Evolutionary conservation across 2,329 filamentous ascomycete genomes (phyloP).

Genomic region (Fusarium bactridioides): DNA sequence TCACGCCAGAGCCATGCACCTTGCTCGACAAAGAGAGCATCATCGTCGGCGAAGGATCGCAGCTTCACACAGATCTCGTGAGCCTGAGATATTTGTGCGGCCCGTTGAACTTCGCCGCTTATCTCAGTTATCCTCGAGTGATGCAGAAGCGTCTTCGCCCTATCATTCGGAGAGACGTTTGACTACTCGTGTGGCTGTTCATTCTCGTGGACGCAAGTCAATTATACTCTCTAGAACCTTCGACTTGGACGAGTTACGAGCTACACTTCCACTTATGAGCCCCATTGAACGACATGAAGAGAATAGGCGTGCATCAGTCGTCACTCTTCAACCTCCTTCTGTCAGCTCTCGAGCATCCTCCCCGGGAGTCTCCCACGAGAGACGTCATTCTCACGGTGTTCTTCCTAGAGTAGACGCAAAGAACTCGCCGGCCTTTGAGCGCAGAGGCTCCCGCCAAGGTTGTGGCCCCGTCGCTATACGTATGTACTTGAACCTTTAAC

Average conservation of each 20-base stretch:
- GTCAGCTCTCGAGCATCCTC: constrained; percentile 9
- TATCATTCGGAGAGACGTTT: constrained; percentile 29
- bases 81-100: constrained; percentile 39
- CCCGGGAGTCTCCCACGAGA: not conserved
- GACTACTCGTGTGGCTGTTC: constrained; percentile 42
- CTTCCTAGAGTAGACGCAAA: not conserved
- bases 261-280: constrained; percentile 52
- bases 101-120: constrained; percentile 38
- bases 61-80: constrained; percentile 18
- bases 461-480: constrained; percentile 33
- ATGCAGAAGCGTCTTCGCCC: constrained; percentile 19
- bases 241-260: constrained; percentile 56
- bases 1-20: constrained; percentile 33
- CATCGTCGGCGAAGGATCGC: constrained; percentile 33
- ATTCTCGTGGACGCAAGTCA: constrained; percentile 50
- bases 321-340: constrained; percentile 9
- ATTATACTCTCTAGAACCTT: constrained; percentile 61
- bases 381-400: constrained; percentile 26
- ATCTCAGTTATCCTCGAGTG: constrained; percentile 15
- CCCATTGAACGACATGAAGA: constrained; percentile 11
- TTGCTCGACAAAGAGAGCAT: constrained; percentile 35
- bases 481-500: constrained; percentile 29
- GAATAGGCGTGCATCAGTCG: constrained; percentile 25
- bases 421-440: not conserved
- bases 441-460: constrained; percentile 17